Conservation (phyloP, 2,329 filamentous ascomycete species). For the Byssothecium circinans region DNA sequence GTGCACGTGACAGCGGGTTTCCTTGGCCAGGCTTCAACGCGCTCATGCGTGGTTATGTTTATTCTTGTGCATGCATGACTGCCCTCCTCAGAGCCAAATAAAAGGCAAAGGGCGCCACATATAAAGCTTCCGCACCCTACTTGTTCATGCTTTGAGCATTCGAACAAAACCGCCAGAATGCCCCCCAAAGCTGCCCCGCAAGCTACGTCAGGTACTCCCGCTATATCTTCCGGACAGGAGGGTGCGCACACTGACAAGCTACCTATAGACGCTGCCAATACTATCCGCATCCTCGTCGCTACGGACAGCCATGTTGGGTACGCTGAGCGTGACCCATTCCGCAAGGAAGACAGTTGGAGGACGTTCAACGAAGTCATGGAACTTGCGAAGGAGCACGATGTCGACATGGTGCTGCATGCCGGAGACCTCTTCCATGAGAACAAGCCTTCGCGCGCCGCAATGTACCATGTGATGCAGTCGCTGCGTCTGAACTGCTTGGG, state of each 20-base stretch:
- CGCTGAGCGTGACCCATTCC: constrained; percentile 86
- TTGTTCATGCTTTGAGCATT: not conserved
- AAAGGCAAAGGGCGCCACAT: not conserved
- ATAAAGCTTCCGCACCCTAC: not conserved
- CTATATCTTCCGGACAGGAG: not conserved
- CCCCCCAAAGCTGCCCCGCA: constrained; percentile 28
- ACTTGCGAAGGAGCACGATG: constrained; percentile 81
- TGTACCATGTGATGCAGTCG: constrained; percentile 97
- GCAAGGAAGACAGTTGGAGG: constrained; percentile 96
- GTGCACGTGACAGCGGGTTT: constrained; percentile 17
- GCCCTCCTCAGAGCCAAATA: no score
- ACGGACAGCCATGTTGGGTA: constrained; percentile 99
- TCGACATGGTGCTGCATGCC: constrained; percentile 95
- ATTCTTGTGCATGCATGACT: not conserved
- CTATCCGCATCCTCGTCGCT: constrained; percentile 89
- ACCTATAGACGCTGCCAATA: constrained; percentile 63
- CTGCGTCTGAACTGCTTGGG: constrained; percentile 91
- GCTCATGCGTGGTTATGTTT: not conserved
- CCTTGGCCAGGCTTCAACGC: constrained; percentile 2
- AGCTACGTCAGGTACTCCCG: constrained; percentile 28
- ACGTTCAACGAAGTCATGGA: constrained; percentile 95
- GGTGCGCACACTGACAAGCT: constrained; percentile 10
- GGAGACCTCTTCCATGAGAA: constrained; percentile 98
- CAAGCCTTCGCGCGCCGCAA: constrained; percentile 89
- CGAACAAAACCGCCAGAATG: constrained; percentile 18